Percentiles rank a stretch among this genome's conserved stretches.
phyloP scores from a whole-genome alignment of 805 yeast genomes.

The Yamadazyma kitorensis region DNA sequence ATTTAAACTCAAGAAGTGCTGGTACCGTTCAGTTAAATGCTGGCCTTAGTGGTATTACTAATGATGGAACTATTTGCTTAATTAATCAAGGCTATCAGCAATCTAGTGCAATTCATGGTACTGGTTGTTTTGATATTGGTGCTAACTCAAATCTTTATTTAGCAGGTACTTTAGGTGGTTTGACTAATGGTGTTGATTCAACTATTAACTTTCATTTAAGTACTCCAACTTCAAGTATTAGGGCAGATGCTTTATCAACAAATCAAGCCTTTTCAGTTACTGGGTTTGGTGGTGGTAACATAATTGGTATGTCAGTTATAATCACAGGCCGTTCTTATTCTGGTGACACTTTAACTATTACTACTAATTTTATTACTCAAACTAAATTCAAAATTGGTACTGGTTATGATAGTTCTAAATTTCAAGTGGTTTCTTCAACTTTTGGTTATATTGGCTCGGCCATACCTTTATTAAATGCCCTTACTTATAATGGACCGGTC shows the following conservation, averaged over 20 bases:
- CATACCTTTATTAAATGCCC: conserved; percentile 11
- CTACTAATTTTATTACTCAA: conserved; percentile 6
- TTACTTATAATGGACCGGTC: conserved; percentile 13
- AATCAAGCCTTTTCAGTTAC: conserved; percentile 20
- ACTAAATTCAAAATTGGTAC: conserved; percentile 16
- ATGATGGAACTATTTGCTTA: conserved; percentile 28
- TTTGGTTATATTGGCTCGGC: conserved; percentile 11
- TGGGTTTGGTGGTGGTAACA: conserved; percentile 26
- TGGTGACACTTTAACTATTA: conserved; percentile 5
- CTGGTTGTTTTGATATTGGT: conserved; percentile 24
- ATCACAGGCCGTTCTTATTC: conserved; percentile 6
- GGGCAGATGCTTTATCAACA: conserved; percentile 14
- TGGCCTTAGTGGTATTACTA: conserved; percentile 16
- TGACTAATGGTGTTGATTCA: conserved; percentile 9
- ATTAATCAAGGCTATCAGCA: conserved; percentile 20
- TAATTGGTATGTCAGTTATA: conserved; percentile 7
- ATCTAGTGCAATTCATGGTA: conserved; percentile 19
- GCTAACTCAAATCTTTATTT: conserved; percentile 15
- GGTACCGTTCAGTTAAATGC: background rate
- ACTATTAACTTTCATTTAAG: conserved; percentile 19
- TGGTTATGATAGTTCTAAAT: conserved; percentile 13
- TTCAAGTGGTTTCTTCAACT: conserved; percentile 8
- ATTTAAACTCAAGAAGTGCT: conserved; percentile 10
- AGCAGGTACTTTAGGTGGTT: conserved; percentile 6
- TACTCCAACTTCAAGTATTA: conserved; percentile 15